Percentiles rank a stretch among this genome's conserved stretches.
phyloP scores from a whole-genome alignment of 306 rosid species.

The Vigna hirtella region DNA sequence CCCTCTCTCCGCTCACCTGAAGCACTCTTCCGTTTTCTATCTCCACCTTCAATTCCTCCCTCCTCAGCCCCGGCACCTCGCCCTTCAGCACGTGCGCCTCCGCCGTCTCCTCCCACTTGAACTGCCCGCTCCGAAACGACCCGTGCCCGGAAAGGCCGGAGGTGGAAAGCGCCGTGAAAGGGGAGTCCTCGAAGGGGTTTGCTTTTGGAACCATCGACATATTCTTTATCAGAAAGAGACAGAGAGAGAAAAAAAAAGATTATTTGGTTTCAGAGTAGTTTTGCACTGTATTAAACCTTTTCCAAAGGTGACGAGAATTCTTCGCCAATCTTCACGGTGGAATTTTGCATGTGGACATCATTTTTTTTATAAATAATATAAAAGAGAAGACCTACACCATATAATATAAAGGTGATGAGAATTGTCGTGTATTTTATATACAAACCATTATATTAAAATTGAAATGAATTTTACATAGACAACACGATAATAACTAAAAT shows the following conservation, averaged over 20 bases:
- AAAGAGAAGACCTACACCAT: no score
- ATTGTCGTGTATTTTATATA: no score
- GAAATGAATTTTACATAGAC: no score
- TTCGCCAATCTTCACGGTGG: neutral
- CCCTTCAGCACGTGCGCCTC: constrained; percentile 47
- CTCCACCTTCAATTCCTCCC: constrained; percentile 46
- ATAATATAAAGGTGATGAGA: no score
- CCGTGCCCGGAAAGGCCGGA: constrained; percentile 17
- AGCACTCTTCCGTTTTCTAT: constrained; percentile 45
- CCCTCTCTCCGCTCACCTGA: constrained; percentile 23
- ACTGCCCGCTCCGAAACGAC: neutral
- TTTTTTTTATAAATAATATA: no score
- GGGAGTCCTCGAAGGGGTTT: constrained; percentile 28
- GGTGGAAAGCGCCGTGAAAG: neutral
- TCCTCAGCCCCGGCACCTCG: constrained; percentile 27
- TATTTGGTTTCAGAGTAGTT: neutral
- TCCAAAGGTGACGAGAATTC: constrained; percentile 42
- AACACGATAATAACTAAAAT: no score
- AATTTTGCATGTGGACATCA: no score
- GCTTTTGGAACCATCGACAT: constrained; percentile 45
- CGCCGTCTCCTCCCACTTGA: constrained; percentile 45
- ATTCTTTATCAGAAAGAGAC: neutral
- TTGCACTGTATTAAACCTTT: neutral
- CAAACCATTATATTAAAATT: no score
- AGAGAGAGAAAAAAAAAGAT: no score